Conservation (phyloP, 2,329 filamentous ascomycete genomes). For the Fusarium pseudoanthophilum region DNA sequence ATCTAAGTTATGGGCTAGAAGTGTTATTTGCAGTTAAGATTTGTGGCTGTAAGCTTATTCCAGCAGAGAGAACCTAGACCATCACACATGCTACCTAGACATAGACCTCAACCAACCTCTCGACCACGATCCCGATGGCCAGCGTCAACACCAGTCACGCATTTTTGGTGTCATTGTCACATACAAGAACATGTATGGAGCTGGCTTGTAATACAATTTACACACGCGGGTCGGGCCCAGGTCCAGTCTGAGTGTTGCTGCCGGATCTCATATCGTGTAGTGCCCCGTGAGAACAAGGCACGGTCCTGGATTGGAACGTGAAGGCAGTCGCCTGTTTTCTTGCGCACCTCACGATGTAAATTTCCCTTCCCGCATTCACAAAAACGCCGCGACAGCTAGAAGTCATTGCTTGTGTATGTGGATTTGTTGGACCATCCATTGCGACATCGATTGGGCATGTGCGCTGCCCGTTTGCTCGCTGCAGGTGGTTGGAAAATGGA, state of each 20-base stretch:
- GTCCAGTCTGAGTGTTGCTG: not conserved
- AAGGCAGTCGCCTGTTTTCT: not conserved
- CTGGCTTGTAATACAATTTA: not conserved
- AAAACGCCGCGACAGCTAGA: not conserved
- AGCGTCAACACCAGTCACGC: not conserved
- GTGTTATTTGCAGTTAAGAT: too few relatives aligned
- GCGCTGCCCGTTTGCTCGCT: not conserved
- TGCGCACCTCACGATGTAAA: too few relatives aligned
- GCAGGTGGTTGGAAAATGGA: not conserved
- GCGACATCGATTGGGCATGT: not conserved
- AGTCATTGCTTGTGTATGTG: not conserved
- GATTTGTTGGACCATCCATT: too few relatives aligned
- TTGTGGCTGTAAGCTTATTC: too few relatives aligned
- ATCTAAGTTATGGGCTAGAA: too few relatives aligned
- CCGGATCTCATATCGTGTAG: not conserved
- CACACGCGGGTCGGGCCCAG: too few relatives aligned
- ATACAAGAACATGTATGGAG: not conserved
- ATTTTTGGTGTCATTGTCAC: not conserved
- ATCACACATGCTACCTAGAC: not conserved
- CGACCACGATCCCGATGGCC: not conserved
- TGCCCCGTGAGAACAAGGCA: not conserved
- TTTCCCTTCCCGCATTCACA: not conserved
- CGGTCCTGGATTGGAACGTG: not conserved
- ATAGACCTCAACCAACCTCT: not conserved
- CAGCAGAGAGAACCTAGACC: too few relatives aligned